phyloP scores from a whole-genome alignment of 2,329 filamentous ascomycete genomes.

The Aspergillus aculeatus region DNA sequence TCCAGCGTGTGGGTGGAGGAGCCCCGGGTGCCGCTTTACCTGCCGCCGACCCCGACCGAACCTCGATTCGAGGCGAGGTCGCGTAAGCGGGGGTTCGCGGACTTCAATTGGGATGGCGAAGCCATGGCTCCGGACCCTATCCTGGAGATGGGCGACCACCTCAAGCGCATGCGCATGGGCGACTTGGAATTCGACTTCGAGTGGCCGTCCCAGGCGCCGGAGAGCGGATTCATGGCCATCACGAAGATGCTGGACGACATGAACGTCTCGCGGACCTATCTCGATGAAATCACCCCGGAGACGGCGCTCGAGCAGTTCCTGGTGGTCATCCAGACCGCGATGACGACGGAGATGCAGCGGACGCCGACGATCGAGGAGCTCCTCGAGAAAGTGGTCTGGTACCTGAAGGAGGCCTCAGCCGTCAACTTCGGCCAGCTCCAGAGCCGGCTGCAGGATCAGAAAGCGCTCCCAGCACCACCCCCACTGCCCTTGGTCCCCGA shows the following conservation, averaged over 20 bases:
- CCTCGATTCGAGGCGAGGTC: neutral
- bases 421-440: neutral
- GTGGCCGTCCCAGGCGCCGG: neutral
- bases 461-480: neutral
- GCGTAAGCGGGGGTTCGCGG: neutral
- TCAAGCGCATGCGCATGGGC: neutral
- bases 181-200: neutral
- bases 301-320: neutral
- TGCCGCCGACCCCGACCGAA: neutral
- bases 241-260: neutral
- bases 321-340: neutral
- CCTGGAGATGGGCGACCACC: neutral
- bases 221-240: neutral
- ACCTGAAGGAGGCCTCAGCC: neutral
- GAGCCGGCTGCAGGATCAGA: neutral
- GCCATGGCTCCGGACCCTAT: neutral
- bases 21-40: neutral
- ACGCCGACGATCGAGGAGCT: neutral
- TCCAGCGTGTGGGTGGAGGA: neutral
- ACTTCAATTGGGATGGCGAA: neutral
- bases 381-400: neutral
- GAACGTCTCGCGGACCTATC: neutral
- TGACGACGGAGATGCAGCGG: neutral
- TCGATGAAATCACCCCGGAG: neutral
- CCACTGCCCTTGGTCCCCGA: neutral